Evolutionary conservation across 2,329 filamentous ascomycete species (phyloP).

Genomic region (Phialocephala sp.): DNA sequence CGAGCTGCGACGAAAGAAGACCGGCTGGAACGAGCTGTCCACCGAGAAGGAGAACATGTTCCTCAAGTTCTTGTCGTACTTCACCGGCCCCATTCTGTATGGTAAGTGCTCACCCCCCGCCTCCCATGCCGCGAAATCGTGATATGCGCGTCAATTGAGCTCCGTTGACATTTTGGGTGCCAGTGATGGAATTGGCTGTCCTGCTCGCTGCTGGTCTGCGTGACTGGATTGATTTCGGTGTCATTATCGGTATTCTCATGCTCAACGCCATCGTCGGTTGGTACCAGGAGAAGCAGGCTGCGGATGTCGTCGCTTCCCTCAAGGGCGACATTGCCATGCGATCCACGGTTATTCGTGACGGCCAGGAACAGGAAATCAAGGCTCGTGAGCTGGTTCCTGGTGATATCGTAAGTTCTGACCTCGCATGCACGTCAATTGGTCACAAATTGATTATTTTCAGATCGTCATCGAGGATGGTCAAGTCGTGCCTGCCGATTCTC

Average conservation of each 20-base stretch:
- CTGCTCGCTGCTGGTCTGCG: conserved; percentile 74
- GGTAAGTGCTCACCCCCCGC: conserved; percentile 55
- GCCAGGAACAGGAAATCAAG: conserved; percentile 70
- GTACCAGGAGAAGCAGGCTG: conserved; percentile 83
- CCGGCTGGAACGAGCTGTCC: conserved; percentile 73
- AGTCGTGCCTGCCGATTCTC: conserved; percentile 71
- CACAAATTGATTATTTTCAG: conserved; percentile 44
- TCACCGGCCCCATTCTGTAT: conserved; percentile 78
- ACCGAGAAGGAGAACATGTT: conserved; percentile 79
- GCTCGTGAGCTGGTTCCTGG: conserved; percentile 77
- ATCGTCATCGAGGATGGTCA: conserved; percentile 74
- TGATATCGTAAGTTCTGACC: conserved; percentile 65
- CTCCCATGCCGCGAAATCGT: not conserved
- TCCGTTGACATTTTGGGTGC: conserved; percentile 23
- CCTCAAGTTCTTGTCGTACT: conserved; percentile 76
- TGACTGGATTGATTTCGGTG: conserved; percentile 79
- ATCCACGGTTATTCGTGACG: conserved; percentile 70
- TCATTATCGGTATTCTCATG: conserved; percentile 76
- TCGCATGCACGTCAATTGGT: not conserved
- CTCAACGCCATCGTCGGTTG: conserved; percentile 80
- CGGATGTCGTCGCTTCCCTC: conserved; percentile 74
- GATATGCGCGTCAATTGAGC: not conserved
- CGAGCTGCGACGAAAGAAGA: conserved; percentile 67
- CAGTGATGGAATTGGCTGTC: conserved; percentile 79
- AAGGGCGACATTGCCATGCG: conserved; percentile 83